Percentiles rank a stretch among this genome's conserved stretches.
phyloP scores from a whole-genome alignment of 768 basidiomycete genomes.

The Lactarius evosmus region DNA sequence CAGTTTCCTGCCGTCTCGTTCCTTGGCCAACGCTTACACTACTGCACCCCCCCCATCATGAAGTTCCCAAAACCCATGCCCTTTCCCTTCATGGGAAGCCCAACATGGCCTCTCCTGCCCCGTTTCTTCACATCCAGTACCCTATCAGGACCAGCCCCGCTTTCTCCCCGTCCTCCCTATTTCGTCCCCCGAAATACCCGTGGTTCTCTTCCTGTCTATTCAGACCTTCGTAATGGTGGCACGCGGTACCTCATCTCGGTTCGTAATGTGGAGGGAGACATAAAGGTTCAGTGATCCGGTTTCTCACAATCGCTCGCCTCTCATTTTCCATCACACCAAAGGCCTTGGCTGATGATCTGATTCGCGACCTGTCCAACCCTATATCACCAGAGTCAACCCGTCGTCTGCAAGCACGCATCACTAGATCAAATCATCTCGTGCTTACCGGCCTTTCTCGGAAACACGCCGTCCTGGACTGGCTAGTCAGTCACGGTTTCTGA shows the following conservation, averaged over 20 bases:
- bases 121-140: conserved; percentile 18
- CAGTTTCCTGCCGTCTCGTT: not conserved
- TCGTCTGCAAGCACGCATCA: conserved; percentile 48
- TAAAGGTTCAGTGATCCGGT: conserved; percentile 46
- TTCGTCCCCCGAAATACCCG: conserved; percentile 62
- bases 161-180: conserved; percentile 39
- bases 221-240: conserved; percentile 65
- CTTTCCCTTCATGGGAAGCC: not conserved
- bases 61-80: conserved; percentile 6
- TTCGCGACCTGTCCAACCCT: conserved; percentile 46
- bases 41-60: not conserved
- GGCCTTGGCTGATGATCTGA: conserved; percentile 59
- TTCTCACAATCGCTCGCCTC: conserved; percentile 7
- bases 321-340: conserved; percentile 32
- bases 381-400: conserved; percentile 46
- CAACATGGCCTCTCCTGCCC: not conserved
- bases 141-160: conserved; percentile 9
- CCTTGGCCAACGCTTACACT: not conserved
- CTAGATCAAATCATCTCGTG: conserved; percentile 50
- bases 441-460: conserved; percentile 66
- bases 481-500: conserved; percentile 63
- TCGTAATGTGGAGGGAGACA: conserved; percentile 65
- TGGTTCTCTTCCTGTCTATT: conserved; percentile 71
- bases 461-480: conserved; percentile 57
- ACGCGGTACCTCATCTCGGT: conserved; percentile 56